Evolutionary conservation across 1,284 basidiomycete genomes (phyloP).

Genomic region (Malassezia pachydermatis): DNA sequence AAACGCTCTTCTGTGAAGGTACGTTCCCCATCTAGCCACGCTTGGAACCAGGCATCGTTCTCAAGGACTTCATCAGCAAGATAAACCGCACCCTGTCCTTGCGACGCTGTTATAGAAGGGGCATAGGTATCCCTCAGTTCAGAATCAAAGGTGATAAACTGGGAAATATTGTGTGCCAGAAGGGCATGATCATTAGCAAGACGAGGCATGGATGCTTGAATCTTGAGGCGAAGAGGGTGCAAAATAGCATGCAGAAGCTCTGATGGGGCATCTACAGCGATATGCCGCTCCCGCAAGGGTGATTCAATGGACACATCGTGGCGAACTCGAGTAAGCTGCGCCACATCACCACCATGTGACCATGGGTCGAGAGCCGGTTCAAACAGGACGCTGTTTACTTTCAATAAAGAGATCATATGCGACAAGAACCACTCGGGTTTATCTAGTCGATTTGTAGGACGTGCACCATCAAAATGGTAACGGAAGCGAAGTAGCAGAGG

Average conservation of each 20-base stretch:
- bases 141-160: constrained; percentile 77
- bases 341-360: constrained; percentile 33
- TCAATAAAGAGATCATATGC: constrained; percentile 63
- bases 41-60: constrained; percentile 73
- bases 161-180: constrained; percentile 88
- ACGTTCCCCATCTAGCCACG: constrained; percentile 58
- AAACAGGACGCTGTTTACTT: constrained; percentile 55
- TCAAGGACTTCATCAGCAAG: constrained; percentile 64
- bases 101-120: constrained; percentile 24
- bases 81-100: constrained; percentile 18
- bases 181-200: constrained; percentile 69
- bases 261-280: constrained; percentile 25
- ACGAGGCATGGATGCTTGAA: constrained; percentile 54
- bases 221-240: constrained; percentile 28
- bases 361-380: constrained; percentile 51
- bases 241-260: constrained; percentile 40
- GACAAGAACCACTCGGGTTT: constrained; percentile 97
- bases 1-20: constrained; percentile 69
- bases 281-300: constrained; percentile 1
- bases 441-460: constrained; percentile 81
- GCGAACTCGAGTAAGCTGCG: constrained; percentile 4
- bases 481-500: constrained; percentile 80
- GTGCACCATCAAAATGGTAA: constrained; percentile 81
- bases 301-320: constrained; percentile 6
- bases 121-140: constrained; percentile 52